These are phyloP conservation scores for Brasenia schreberi DNA, from an alignment of 164 flowering plant genomes.

Conservation along the genomic window DNA sequence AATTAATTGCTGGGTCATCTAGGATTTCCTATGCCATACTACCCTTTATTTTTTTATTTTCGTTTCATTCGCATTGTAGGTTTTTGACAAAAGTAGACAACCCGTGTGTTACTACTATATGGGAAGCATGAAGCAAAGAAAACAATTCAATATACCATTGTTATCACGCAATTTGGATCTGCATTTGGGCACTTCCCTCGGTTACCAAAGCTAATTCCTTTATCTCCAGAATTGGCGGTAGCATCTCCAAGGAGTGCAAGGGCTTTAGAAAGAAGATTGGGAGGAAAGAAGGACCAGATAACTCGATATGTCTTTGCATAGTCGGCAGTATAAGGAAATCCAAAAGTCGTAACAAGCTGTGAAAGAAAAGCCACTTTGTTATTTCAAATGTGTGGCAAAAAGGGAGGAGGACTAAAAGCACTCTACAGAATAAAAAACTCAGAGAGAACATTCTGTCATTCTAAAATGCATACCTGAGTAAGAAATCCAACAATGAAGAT, in stretches of 20 bases:
- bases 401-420: no score
- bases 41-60: no score
- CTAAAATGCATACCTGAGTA: slow-evolving; percentile 46
- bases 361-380: slow-evolving; percentile 7
- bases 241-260: slow-evolving; percentile 50
- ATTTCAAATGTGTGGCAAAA: slow-evolving; percentile 1
- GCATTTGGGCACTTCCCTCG: slow-evolving; percentile 45
- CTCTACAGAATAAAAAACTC: no score
- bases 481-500: slow-evolving; percentile 69
- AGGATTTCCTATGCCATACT: no score
- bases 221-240: slow-evolving; percentile 50
- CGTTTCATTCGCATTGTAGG: no score
- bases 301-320: slow-evolving; percentile 14
- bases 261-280: slow-evolving; percentile 69
- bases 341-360: slow-evolving; percentile 74
- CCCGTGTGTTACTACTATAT: no score
- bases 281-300: slow-evolving; percentile 86
- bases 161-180: slow-evolving; percentile 45
- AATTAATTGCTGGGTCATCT: no score
- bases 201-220: slow-evolving; percentile 73
- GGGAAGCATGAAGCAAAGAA: no score
- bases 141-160: slow-evolving; percentile 34
- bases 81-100: no score
- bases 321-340: slow-evolving; percentile 49
- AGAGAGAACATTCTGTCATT: background rate